Base-by-base conservation (phyloP, 495 filamentous ascomycete genomes). In the Chaetomidium leptoderma region DNA sequence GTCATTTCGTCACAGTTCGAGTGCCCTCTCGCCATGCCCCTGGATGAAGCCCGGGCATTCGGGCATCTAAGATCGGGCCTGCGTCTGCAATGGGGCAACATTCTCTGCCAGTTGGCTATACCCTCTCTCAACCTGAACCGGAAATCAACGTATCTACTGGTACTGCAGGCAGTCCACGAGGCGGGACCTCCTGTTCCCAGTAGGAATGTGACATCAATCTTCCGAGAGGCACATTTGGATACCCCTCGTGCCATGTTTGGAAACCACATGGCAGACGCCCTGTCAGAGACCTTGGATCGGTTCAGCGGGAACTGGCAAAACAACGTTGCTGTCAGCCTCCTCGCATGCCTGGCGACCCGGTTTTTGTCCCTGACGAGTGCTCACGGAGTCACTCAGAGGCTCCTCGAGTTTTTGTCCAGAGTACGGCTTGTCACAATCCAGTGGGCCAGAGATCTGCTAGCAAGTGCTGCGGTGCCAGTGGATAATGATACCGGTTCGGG, bases 1-100 rank as follows among this genome's bases (percentile, higher is more conserved):
- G 74, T 78, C 0, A 76, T 85, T 35, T 69, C 80, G 0, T 62
- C 62, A 0, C 83, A 83, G 63, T 56, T 43, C 3, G 35, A 54
- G 0, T 80, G 74, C 43, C 76, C 83, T 0, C 13, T 27, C 0
- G 24, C 69, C 30, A 69, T 83, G 56, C 70, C 76, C 0, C 57
- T 83, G 1, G 75, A 75, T 6, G 81, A 85, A 42, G 83, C 74
- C 60, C 74, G 74, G 33, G 68, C 78, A 0, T 72, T 86, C 29
- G 70, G 73, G 7, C 61, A 70, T 10, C 61, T 85, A 26, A 73
- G 80, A 3, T 63, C 76, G 0, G 81, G 81, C 1, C 57, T 74
- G 26, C 60, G 66, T 0, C 66, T 85, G 24, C 81, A 84, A 45
- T 82, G 80, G 78, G 62, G 75, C 30, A 85, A 85, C 47, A 75